These are phyloP conservation scores for Neonectria hederae DNA, from an alignment of 2,329 filamentous ascomycete species.

Conservation along the genomic window DNA sequence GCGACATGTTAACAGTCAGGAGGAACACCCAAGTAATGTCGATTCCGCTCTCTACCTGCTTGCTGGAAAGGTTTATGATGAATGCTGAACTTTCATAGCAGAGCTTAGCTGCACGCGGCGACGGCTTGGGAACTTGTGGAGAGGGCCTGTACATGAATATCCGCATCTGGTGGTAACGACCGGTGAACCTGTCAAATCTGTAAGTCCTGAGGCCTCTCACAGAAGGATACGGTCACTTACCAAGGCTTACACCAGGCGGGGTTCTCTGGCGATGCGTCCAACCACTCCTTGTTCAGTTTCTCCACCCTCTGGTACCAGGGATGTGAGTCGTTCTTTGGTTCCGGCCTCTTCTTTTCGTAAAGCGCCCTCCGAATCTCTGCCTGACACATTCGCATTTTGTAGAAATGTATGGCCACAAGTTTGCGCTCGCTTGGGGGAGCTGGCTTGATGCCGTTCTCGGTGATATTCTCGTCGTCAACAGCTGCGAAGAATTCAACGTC, in stretches of 20 bases:
- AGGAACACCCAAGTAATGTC: conserved; percentile 96
- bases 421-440: conserved; percentile 83
- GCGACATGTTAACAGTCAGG: conserved; percentile 86
- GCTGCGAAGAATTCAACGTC: conserved; percentile 87
- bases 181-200: conserved; percentile 62
- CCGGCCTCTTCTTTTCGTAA: conserved; percentile 83
- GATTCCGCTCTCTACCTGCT: conserved; percentile 78
- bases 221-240: conserved; percentile 58
- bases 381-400: conserved; percentile 88
- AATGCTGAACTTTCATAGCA: conserved; percentile 86
- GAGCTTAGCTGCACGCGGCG: conserved; percentile 76
- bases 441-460: conserved; percentile 75
- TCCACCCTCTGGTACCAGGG: conserved; percentile 89
- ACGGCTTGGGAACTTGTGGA: conserved; percentile 89
- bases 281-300: conserved; percentile 81
- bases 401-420: conserved; percentile 89
- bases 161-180: conserved; percentile 85
- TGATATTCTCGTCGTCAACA: conserved; percentile 86
- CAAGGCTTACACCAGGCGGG: conserved; percentile 79
- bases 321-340: conserved; percentile 81
- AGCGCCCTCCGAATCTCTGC: conserved; percentile 86
- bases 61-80: conserved; percentile 82
- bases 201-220: conserved; percentile 12
- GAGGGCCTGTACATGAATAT: conserved; percentile 90
- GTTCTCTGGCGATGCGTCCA: conserved; percentile 77